Base-by-base conservation (phyloP, 2,329 filamentous ascomycete genomes). In the Emergomyces orientalis region DNA sequence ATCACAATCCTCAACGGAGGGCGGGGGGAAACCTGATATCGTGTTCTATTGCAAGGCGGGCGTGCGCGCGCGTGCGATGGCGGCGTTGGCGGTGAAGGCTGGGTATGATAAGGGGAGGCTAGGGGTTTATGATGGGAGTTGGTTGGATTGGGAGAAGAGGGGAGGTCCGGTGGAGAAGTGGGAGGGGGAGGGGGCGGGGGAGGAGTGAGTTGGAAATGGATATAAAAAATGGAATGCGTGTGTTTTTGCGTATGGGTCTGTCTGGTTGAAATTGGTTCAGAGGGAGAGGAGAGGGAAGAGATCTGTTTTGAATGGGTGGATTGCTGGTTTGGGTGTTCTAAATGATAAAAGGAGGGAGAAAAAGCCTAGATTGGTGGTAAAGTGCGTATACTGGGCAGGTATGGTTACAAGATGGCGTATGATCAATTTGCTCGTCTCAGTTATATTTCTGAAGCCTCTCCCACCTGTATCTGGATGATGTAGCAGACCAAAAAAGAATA, bases 21-120 rank as follows among this genome's bases (percentile, higher is more conserved):
- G n/a, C n/a, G 47, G 64, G 22, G 61, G 41, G n/a, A 63, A 64
- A 14, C 70, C 74, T 58, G 74, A 79, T 64, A 69, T 96, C 17
- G 82, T 97, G 3, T 94, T 97, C 71, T 97, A 96, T 76, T 99
- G 94, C 78, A 95, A 91, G 78, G 87, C 92, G 0, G 94, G 94
- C 1, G 90, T 97, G 66, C 82, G 94, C 72, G 91, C 90, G 69
- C 80, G 82, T 55, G 84, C 89, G 0, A 92, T 92, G 7, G 91
- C 91, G 7, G 81, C 83, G 67, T 75, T 97, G 74, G 94, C 94
- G 37, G 80, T 81, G 69, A 83, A 89, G 72, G 88, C 86, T 1
- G 93, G 93, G 11, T 97, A 89, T 82, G 76, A 77, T 58, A 83
- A 82, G 8, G 84, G 89, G 0, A 85, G 84, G 63, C 66, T 81